These are phyloP conservation scores for Fusarium sacchari DNA, from an alignment of 2,329 filamentous ascomycete genomes.

Conservation along the genomic window DNA sequence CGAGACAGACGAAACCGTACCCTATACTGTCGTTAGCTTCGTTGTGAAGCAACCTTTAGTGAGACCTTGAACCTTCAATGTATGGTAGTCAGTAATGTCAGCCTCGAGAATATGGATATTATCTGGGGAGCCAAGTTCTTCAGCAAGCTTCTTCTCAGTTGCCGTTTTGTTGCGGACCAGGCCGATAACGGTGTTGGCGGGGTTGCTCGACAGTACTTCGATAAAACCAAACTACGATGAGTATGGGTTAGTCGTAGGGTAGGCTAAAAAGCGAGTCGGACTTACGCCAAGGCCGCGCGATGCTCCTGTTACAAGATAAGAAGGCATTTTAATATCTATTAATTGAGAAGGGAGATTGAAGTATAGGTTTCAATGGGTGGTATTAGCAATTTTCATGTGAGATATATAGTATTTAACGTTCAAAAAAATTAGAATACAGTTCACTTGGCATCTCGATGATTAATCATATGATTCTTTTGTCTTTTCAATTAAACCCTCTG, in stretches of 20 bases:
- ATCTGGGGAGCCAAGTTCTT: neutral
- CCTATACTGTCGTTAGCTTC: neutral
- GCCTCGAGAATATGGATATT: neutral
- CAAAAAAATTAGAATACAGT: too few relatives aligned
- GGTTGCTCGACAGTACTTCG: neutral
- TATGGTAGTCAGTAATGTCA: neutral
- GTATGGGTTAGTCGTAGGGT: neutral
- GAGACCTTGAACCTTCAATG: neutral
- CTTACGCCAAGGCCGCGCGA: neutral
- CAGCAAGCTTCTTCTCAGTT: neutral
- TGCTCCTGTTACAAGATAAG: neutral
- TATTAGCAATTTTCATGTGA: neutral
- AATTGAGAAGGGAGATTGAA: neutral
- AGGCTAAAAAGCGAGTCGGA: fast-evolving
- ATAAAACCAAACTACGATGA: neutral
- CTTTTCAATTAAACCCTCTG: neutral
- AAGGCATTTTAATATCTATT: neutral
- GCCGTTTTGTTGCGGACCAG: neutral
- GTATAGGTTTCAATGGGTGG: fast-evolving
- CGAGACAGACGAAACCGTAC: neutral
- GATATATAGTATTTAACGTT: too few relatives aligned
- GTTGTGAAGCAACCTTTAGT: fast-evolving
- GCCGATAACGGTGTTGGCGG: neutral
- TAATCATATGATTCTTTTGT: neutral
- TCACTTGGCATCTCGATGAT: neutral